Base-by-base conservation (phyloP, 495 filamentous ascomycete species). In the Talaromyces liani region DNA sequence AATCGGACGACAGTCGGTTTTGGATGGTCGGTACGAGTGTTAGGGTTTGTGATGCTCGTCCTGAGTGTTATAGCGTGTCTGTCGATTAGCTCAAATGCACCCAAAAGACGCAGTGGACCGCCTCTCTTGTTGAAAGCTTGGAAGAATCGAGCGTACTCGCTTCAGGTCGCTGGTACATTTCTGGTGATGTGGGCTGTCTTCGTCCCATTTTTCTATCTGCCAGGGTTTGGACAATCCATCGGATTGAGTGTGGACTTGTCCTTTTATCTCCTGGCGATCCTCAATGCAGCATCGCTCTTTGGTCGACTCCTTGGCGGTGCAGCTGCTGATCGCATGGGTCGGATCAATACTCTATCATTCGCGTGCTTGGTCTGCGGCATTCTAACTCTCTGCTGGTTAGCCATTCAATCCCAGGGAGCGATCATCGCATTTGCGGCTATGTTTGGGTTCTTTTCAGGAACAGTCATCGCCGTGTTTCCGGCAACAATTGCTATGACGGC, bases 41-140 rank as follows among this genome's bases (percentile, higher is more conserved):
- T 89, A 56, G 89, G 81, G 0, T 87, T 90, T 70, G 76, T 91
- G 53, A 80, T 84, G 65, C 65, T 88, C 0, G 75, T 65, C 0
- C 69, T 75, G 6, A 68, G 85, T 39, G 45, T 62, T 1, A 68
- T 82, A 12, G 74, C 81, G 39, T 72, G 71, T 58, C 6, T 80
- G 1, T 62, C 72, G 9, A 64, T 85, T 41, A 76, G 78, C 2
- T 67, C 81, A 0, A 69, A 73, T 6, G 75, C 63, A 61, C 7
- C 70, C 66, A 20, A 64, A 60, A n/a, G 24, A 65, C 16, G 60
- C 62, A 51, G 61, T 64, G 31, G 39, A 51, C 31, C 63, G 41
- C 80, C 85, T 68, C 76, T 79, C 41, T 25, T 84, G 0, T 66
- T 58, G 9, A 12, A 20, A 0, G 82, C 62, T 69, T 69, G 63